Conservation (phyloP, 495 filamentous ascomycete species). For the Trichoderma orchidacearum region DNA sequence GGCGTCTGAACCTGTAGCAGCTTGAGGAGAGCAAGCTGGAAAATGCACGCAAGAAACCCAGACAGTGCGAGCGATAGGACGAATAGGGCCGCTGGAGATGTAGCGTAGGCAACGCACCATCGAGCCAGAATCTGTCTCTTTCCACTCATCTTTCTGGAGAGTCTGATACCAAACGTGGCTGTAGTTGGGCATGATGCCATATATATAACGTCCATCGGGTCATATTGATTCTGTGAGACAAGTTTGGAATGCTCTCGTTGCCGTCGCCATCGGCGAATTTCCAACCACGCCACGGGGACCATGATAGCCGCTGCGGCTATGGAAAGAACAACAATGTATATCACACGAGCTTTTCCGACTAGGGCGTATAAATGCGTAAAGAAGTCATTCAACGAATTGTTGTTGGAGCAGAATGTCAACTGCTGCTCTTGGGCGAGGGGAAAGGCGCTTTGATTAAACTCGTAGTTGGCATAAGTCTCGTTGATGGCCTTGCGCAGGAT, state of each 20-base stretch:
- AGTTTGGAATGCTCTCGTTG: conserved; percentile 56
- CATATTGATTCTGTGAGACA: conserved; percentile 47
- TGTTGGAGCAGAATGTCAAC: conserved; percentile 77
- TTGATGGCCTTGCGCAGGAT: conserved; percentile 58
- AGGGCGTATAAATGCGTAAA: conserved; percentile 57
- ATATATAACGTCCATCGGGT: conserved; percentile 82
- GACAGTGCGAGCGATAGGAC: conserved; percentile 76
- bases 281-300: conserved; percentile 63
- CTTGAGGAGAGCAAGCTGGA: conserved; percentile 68
- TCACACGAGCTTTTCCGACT: conserved; percentile 46
- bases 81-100: conserved; percentile 72
- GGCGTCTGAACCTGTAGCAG: conserved; percentile 65
- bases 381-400: conserved; percentile 74
- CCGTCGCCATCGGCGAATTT: conserved; percentile 63
- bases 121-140: conserved; percentile 58
- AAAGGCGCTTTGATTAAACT: conserved; percentile 63
- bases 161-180: conserved; percentile 53
- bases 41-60: conserved; percentile 72
- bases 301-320: conserved; percentile 58
- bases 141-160: conserved; percentile 53
- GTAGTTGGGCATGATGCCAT: conserved; percentile 71
- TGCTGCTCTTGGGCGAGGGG: conserved; percentile 69
- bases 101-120: conserved; percentile 81
- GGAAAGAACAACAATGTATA: conserved; percentile 59
- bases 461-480: conserved; percentile 49